Conservation (phyloP, 177 flowering plant species). For the Vitis hybrid region DNA sequence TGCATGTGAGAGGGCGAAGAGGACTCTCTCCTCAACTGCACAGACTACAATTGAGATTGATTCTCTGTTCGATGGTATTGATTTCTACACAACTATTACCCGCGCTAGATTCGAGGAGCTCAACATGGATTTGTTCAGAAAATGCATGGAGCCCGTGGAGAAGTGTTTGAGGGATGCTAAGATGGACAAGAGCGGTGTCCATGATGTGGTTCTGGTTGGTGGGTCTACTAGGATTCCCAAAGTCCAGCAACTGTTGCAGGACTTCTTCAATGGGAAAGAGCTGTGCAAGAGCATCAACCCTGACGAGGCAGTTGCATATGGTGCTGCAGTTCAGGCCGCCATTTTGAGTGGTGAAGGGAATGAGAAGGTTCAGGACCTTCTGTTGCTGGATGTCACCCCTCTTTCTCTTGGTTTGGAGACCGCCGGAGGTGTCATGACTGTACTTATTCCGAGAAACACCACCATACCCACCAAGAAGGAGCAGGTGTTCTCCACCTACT, state of each 20-base stretch:
- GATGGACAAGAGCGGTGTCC: conserved; percentile 40
- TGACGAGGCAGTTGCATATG: conserved; percentile 49
- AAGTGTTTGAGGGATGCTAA: conserved; percentile 44
- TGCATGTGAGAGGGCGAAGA: too few relatives aligned
- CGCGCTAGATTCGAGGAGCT: conserved; percentile 46
- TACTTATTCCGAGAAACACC: conserved; percentile 41
- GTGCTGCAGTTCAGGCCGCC: conserved; percentile 49
- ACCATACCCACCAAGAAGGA: conserved; percentile 48
- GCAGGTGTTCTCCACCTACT: conserved; percentile 39
- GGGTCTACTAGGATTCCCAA: conserved; percentile 55
- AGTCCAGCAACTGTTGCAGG: conserved; percentile 44
- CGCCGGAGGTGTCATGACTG: conserved; percentile 40
- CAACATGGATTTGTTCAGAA: conserved; percentile 47
- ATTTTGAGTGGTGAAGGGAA: conserved; percentile 42
- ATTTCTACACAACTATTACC: conserved; percentile 38
- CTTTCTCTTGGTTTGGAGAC: conserved; percentile 34
- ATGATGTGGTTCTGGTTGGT: conserved; percentile 55
- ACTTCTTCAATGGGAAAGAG: conserved; percentile 50
- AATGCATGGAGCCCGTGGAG: conserved; percentile 52
- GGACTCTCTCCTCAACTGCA: too few relatives aligned
- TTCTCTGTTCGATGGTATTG: conserved; percentile 41
- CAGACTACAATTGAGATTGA: conserved; percentile 25
- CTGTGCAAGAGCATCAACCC: conserved; percentile 51
- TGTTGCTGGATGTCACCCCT: conserved; percentile 39
- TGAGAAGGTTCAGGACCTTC: conserved; percentile 40